A percentile compares a stretch with the other conserved stretches of the same genome.
Evolutionary conservation across 352 stramenopile species (phyloP).

Genomic region (Pythium plurisporium): DNA sequence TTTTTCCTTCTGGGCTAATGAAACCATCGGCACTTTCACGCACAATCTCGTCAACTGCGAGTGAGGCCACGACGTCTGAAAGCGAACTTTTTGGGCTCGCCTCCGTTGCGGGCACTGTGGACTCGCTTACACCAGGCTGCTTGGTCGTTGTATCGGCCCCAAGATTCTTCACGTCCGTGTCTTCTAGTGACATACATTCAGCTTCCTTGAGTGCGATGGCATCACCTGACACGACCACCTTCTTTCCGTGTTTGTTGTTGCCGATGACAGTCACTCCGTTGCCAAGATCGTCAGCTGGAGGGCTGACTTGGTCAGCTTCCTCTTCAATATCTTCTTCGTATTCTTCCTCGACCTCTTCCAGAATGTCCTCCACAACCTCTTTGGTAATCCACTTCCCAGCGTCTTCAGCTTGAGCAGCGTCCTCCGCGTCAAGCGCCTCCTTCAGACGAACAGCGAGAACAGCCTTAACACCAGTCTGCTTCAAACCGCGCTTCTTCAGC

Average conservation of each 20-base stretch:
- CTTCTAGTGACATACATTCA: constrained; percentile 1
- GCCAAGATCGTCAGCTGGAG: no score
- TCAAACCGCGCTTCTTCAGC: constrained; percentile 55
- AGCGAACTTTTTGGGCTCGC: constrained; percentile 20
- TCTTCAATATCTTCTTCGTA: constrained; percentile 28
- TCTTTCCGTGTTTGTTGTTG: no score
- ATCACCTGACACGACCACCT: no score
- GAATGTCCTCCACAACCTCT: constrained; percentile 27
- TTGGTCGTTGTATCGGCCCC: not conserved
- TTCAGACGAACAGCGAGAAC: constrained; percentile 43
- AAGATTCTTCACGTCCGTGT: not conserved
- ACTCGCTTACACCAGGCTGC: not conserved
- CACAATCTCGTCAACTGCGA: constrained; percentile 41
- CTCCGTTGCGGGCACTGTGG: not conserved
- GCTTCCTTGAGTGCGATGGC: not conserved
- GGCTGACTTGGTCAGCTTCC: no score
- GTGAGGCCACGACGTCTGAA: constrained; percentile 9
- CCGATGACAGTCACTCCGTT: no score
- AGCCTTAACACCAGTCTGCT: constrained; percentile 47
- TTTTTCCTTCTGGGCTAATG: constrained; percentile 22
- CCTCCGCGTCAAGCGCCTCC: constrained; percentile 41
- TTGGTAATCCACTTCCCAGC: constrained; percentile 29
- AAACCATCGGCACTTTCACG: constrained; percentile 43
- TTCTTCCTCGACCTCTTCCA: constrained; percentile 29
- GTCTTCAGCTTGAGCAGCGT: constrained; percentile 25